Evolutionary conservation across 1,284 basidiomycete species (phyloP).

Genomic region (Apiotrichum porosum): DNA sequence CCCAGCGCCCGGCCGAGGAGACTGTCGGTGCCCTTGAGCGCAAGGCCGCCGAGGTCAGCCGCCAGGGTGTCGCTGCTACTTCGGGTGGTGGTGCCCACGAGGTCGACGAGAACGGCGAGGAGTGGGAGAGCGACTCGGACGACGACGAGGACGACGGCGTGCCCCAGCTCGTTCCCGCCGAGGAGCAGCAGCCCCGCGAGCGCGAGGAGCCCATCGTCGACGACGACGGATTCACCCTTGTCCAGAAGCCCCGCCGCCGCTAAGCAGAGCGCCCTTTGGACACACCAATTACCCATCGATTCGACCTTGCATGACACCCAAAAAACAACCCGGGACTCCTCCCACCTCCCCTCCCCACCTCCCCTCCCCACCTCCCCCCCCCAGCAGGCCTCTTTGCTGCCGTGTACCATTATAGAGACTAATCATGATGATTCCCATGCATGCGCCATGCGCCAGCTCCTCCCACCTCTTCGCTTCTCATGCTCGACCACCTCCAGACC

Average conservation of each 20-base stretch:
- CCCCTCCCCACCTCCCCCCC: no score
- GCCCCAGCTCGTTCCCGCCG: constrained; percentile 55
- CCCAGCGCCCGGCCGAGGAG: constrained; percentile 52
- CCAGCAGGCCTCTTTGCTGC: no score
- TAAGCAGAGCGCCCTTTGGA: no score
- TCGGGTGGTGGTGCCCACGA: constrained; percentile 19
- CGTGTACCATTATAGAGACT: neutral
- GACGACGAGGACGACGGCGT: constrained; percentile 49
- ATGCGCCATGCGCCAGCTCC: neutral
- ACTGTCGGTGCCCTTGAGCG: constrained; percentile 60
- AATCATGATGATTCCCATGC: neutral
- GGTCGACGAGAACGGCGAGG: constrained; percentile 52
- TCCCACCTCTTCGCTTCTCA: neutral
- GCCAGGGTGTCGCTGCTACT: constrained; percentile 24
- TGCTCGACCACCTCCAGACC: neutral
- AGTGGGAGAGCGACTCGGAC: constrained; percentile 52
- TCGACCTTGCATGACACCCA: no score
- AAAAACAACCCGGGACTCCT: no score
- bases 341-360: no score
- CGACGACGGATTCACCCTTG: constrained; percentile 79
- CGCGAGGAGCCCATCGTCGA: constrained; percentile 67
- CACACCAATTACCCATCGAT: no score
- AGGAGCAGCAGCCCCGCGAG: constrained; percentile 24
- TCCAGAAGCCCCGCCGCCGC: constrained; percentile 56
- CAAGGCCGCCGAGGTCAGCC: constrained; percentile 54